phyloP scores from a whole-genome alignment of 768 basidiomycete genomes.

The Dentipellis sp. region DNA sequence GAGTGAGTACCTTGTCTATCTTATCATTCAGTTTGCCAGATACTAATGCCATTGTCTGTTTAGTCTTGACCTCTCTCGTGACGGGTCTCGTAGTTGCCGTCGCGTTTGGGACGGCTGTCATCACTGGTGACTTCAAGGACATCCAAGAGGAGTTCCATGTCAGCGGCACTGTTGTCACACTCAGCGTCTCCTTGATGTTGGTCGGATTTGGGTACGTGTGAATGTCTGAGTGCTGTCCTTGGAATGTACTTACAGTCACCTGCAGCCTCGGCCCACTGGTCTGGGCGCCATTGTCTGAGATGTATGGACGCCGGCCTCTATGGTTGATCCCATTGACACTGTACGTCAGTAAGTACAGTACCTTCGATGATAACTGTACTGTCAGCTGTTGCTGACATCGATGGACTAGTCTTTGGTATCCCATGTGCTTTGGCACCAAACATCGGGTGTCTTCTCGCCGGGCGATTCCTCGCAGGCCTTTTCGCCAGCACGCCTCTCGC shows the following conservation, averaged over 20 bases:
- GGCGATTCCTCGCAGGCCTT: constrained; percentile 32
- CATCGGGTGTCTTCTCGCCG: constrained; percentile 30
- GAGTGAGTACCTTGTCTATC: constrained; percentile 18
- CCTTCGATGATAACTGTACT: too few relatives aligned
- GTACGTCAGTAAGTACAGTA: constrained; percentile 24
- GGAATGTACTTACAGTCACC: constrained; percentile 8
- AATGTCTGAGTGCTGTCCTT: constrained; percentile 18
- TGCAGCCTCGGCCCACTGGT: constrained; percentile 15
- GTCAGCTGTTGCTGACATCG: background rate
- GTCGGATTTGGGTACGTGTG: constrained; percentile 25
- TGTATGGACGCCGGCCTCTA: constrained; percentile 28
- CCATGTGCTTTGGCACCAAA: constrained; percentile 31
- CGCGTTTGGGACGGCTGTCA: constrained; percentile 27
- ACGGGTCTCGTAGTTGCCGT: constrained; percentile 26
- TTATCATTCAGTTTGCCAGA: background rate
- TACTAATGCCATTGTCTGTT: background rate
- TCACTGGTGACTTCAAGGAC: constrained; percentile 29
- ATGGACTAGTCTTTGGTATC: constrained; percentile 25
- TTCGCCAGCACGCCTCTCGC: constrained; percentile 29
- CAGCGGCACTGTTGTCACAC: constrained; percentile 23
- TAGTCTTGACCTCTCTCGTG: constrained; percentile 23
- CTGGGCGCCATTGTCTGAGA: constrained; percentile 26
- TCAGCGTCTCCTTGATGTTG: constrained; percentile 29
- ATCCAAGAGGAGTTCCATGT: constrained; percentile 24
- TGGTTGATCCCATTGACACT: constrained; percentile 30